Evolutionary conservation across 306 rosid genomes (phyloP).

Genomic region (Nissolia schottii): DNA sequence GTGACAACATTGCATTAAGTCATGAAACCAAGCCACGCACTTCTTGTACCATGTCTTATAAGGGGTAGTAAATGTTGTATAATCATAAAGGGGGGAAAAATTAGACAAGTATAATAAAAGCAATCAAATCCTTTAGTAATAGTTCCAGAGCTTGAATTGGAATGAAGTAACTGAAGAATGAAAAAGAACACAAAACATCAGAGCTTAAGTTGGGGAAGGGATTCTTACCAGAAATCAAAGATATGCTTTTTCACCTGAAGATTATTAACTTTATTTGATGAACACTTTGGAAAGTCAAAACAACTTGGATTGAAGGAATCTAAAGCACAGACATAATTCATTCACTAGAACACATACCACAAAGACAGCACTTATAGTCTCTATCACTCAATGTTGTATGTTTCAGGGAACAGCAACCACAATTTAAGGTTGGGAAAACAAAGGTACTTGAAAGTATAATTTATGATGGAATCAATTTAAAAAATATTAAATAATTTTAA

Average conservation of each 20-base stretch:
- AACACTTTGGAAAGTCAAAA: conserved; percentile 11
- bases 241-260: not conserved
- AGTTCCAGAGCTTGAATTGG: not conserved
- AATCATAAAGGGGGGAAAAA: too few relatives aligned
- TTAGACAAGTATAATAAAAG: too few relatives aligned
- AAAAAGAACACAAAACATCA: not conserved
- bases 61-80: too few relatives aligned
- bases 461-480: too few relatives aligned
- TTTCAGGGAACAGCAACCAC: not conserved
- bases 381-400: not conserved
- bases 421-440: not conserved
- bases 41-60: not conserved
- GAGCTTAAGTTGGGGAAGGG: too few relatives aligned
- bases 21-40: not conserved
- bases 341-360: not conserved
- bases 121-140: not conserved
- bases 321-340: not conserved
- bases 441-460: not conserved
- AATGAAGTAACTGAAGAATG: not conserved
- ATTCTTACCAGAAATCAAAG: not conserved
- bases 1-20: not conserved
- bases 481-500: too few relatives aligned
- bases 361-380: not conserved
- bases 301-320: not conserved
- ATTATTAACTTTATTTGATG: not conserved